Percentiles rank a stretch among this genome's conserved stretches.
Evolutionary conservation across 371 early-diverging fungal genomes (phyloP).

Genomic region (Zychaea mexicana): DNA sequence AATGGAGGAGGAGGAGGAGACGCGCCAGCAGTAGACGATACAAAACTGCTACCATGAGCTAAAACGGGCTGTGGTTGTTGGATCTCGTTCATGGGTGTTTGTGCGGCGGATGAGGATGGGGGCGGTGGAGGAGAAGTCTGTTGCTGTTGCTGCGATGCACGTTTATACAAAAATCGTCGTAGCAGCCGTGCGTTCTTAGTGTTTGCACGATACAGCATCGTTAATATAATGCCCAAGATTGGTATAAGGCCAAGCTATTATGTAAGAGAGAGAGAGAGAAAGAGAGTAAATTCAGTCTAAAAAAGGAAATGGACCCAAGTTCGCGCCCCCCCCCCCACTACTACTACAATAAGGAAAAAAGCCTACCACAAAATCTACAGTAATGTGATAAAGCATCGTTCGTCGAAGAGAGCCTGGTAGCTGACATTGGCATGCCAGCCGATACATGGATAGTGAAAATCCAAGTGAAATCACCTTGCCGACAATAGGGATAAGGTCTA

Average conservation of each 20-base stretch:
- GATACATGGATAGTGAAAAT: conserved; percentile 41
- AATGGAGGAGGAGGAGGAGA: background rate
- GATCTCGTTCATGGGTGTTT: background rate
- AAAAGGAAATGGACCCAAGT: background rate
- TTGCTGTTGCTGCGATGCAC: conserved; percentile 21
- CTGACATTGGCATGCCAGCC: conserved; percentile 37
- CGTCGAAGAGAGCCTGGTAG: conserved; percentile 30
- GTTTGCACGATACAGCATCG: conserved; percentile 47
- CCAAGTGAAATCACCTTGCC: conserved; percentile 45
- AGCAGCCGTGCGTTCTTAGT: conserved; percentile 43
- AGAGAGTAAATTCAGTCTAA: no score
- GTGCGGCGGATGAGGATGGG: background rate
- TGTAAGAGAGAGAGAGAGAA: no score
- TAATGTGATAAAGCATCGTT: conserved; percentile 39
- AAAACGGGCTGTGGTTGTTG: background rate
- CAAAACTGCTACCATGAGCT: background rate
- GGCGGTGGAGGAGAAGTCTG: background rate
- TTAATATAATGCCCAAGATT: conserved; percentile 36
- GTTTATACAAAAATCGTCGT: conserved; percentile 34
- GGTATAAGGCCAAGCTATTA: conserved; percentile 51
- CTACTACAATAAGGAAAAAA: background rate
- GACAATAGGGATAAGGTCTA: conserved; percentile 51
- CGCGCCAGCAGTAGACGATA: background rate
- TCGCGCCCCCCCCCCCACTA: background rate
- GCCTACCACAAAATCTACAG: conserved; percentile 46